Percentiles rank a stretch among this genome's conserved stretches.
These are phyloP conservation scores for Triticum urartu DNA, from an alignment of 176 grass and related monocot genomes.

Conservation along the genomic window DNA sequence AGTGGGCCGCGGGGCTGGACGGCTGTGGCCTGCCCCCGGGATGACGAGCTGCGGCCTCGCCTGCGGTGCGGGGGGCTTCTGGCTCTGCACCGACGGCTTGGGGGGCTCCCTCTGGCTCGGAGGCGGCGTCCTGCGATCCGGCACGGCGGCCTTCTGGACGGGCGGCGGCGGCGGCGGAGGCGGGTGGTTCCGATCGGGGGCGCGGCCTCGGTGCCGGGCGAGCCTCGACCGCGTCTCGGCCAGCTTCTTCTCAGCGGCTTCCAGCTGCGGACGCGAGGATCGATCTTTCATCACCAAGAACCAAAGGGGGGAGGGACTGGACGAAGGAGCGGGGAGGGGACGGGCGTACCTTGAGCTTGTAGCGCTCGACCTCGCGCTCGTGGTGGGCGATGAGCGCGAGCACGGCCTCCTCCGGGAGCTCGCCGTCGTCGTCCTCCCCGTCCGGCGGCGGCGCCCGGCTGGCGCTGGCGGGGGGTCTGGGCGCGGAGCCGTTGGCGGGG, in stretches of 20 bases:
- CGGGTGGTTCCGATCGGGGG: background rate
- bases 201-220: constrained; percentile 28
- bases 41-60: constrained; percentile 59
- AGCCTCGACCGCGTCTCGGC: constrained; percentile 50
- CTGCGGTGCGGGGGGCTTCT: background rate
- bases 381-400: constrained; percentile 40
- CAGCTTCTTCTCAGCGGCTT: constrained; percentile 55
- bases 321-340: background rate
- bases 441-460: background rate
- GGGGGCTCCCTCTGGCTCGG: background rate
- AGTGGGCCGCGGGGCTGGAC: background rate
- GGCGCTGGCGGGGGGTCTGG: background rate
- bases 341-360: constrained; percentile 47
- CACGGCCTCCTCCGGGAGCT: constrained; percentile 42
- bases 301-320: background rate
- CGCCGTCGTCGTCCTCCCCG: constrained; percentile 21
- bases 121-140: constrained; percentile 5
- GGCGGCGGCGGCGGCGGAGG: background rate
- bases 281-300: background rate
- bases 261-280: constrained; percentile 45
- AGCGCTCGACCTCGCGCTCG: constrained; percentile 42
- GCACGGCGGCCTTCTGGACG: background rate
- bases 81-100: background rate
- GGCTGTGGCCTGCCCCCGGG: constrained; percentile 32
- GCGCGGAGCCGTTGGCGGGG: constrained; percentile 22